Conservation (phyloP, 164 flowering plant genomes). For the Stephania yunnanensis region DNA sequence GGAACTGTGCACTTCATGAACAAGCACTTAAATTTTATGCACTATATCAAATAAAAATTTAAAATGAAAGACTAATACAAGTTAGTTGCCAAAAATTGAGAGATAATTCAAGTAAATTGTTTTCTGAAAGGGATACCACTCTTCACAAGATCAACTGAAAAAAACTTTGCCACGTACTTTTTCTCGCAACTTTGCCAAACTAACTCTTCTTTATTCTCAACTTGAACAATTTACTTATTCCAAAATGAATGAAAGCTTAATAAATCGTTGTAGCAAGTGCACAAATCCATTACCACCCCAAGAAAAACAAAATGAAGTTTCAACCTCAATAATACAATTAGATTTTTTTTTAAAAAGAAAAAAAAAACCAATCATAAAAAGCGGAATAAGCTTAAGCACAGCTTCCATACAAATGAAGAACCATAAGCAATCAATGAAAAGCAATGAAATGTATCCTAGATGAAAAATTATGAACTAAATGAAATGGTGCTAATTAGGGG, state of each 20-base stretch:
- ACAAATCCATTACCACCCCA: neutral
- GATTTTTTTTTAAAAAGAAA: neutral
- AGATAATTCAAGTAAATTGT: neutral
- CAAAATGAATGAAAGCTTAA: neutral
- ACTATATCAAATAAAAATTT: too few species aligned
- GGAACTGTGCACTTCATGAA: neutral
- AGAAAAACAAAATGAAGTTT: neutral
- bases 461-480: neutral
- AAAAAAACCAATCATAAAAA: neutral
- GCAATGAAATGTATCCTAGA: neutral
- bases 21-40: too few species aligned
- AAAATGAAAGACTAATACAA: neutral
- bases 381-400: neutral
- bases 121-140: neutral
- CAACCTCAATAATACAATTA: neutral
- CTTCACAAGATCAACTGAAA: neutral
- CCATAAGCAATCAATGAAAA: neutral
- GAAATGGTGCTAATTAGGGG: too few species aligned
- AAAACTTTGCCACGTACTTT: too few species aligned
- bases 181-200: neutral
- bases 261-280: neutral
- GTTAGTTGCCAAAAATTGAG: neutral
- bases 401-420: neutral
- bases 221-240: neutral
- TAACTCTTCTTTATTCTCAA: neutral